Percentiles rank a stretch among this genome's conserved stretches.
Conservation (phyloP, 805 yeast species). For the Torulaspora franciscae region DNA sequence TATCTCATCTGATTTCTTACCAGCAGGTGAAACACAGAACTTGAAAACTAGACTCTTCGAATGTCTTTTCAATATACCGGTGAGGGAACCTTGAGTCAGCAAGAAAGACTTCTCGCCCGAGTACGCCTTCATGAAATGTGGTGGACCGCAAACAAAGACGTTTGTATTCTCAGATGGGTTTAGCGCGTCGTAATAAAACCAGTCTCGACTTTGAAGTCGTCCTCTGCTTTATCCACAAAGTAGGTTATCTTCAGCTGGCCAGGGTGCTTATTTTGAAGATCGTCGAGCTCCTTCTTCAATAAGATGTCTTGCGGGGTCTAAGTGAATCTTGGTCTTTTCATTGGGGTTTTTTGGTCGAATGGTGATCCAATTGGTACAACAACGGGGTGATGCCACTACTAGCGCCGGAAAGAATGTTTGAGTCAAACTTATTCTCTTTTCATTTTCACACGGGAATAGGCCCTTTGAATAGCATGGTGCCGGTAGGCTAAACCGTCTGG, state of each 20-base stretch:
- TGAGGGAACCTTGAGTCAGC: conserved; percentile 88
- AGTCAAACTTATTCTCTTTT: conserved; percentile 77
- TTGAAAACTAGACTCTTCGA: conserved; percentile 83
- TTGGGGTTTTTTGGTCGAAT: conserved; percentile 70
- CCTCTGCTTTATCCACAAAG: conserved; percentile 64
- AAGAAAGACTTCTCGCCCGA: conserved; percentile 85
- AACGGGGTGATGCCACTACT: conserved; percentile 97
- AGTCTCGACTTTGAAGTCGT: conserved; percentile 48
- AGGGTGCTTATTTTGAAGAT: conserved; percentile 48
- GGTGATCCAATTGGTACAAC: conserved; percentile 81
- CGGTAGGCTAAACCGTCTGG: conserved; percentile 81
- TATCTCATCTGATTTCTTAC: too few relatives aligned
- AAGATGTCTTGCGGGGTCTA: conserved; percentile 78
- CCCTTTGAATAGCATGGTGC: conserved; percentile 86
- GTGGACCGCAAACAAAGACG: conserved; percentile 94
- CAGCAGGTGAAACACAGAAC: conserved; percentile 44
- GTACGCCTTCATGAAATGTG: conserved; percentile 78
- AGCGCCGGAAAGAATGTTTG: conserved; percentile 83
- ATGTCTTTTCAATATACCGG: conserved; percentile 81
- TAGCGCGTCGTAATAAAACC: conserved; percentile 79
- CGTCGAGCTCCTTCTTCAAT: conserved; percentile 72
- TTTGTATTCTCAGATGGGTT: conserved; percentile 63
- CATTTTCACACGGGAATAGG: conserved; percentile 90
- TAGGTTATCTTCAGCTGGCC: conserved; percentile 74
- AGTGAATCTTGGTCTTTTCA: conserved; percentile 83